Evolutionary conservation across 768 basidiomycete genomes (phyloP), one percentile per base, ranked within the genome.

Genomic region (Rossbeevera mucosa): DNA sequence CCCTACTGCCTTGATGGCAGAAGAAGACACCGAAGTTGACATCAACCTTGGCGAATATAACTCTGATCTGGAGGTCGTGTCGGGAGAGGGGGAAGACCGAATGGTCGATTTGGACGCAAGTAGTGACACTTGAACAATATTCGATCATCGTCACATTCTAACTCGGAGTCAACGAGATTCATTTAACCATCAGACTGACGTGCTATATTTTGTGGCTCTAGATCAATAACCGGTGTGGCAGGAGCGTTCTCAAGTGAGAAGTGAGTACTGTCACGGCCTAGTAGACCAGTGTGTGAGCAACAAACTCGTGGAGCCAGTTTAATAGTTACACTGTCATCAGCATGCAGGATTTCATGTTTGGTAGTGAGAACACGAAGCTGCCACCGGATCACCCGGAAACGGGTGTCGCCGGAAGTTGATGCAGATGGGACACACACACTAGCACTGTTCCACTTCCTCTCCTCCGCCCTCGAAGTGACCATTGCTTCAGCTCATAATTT

Each of bases 1-100:
- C 14, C 72, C 72, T 1, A 3, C 16, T 33, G 64, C 63, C 7
- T 75, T 74, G 4, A 69, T 66, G 56, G 29, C 44, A 0, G 57
- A 59, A 20, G 56, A 46, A 8, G 51, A 53, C 5, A 5, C 26
- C 7, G 20, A 30, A 1, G 7, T 22, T 38, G 7, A 43, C 29
- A 18, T 26, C 0, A 53, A 54, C 29, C 16, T 20, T 0, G 56
- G 48, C 30, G 61, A 51, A 13, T 2, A 12, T 20, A 43, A 61
- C 1, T 61, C 62, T 29, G 62, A 59, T 28, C 31, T 56, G 48
- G 56, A 55, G 0, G 11, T 53, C 13, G 25, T 50, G 36, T 52
- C 52, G 1, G 44, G n/a, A 11, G 50, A 53, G 43, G 59, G 55
- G 0, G 50, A 54, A n/a, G 16, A n/a, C n/a, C 31, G 7, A 7